Evolutionary conservation across 768 basidiomycete genomes (phyloP).

Genomic region (Termitomyces sp.): DNA sequence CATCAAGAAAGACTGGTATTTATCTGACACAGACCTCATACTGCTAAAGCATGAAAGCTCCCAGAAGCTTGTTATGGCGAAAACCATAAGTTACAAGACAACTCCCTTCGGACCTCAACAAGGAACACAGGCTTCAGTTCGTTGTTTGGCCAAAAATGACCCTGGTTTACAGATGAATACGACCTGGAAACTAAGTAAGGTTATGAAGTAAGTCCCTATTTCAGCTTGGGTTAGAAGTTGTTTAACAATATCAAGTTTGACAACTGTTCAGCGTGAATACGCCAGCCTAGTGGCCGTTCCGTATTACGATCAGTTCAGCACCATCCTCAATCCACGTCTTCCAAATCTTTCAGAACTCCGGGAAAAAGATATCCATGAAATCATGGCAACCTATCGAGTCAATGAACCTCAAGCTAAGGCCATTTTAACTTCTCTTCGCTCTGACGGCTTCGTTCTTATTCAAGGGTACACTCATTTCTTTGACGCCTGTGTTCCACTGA

Average conservation of each 20-base stretch:
- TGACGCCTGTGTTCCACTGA: not conserved
- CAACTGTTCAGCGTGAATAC: slow-evolving; percentile 91
- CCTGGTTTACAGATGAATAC: slow-evolving; percentile 63
- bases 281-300: slow-evolving; percentile 79
- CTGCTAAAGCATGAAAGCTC: slow-evolving; percentile 61
- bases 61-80: slow-evolving; percentile 63
- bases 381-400: slow-evolving; percentile 69
- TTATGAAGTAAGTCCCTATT: slow-evolving; percentile 63
- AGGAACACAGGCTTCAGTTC: slow-evolving; percentile 57
- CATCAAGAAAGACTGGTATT: slow-evolving; percentile 67
- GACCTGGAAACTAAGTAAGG: slow-evolving; percentile 73
- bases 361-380: slow-evolving; percentile 48
- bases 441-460: slow-evolving; percentile 82
- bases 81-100: slow-evolving; percentile 39
- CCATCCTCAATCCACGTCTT: slow-evolving; percentile 68
- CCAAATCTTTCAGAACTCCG: slow-evolving; percentile 44
- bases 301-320: slow-evolving; percentile 74
- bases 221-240: not conserved
- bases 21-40: slow-evolving; percentile 86
- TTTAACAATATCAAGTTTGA: slow-evolving; percentile 54
- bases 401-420: slow-evolving; percentile 96
- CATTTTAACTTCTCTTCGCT: slow-evolving; percentile 69
- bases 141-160: slow-evolving; percentile 50
- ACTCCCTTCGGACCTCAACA: slow-evolving; percentile 44
- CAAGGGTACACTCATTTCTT: slow-evolving; percentile 68